Percentiles rank a stretch among this genome's conserved stretches.
These are phyloP conservation scores for Kewa caespitosa DNA, from an alignment of 179 eudicot genomes.

Conservation along the genomic window DNA sequence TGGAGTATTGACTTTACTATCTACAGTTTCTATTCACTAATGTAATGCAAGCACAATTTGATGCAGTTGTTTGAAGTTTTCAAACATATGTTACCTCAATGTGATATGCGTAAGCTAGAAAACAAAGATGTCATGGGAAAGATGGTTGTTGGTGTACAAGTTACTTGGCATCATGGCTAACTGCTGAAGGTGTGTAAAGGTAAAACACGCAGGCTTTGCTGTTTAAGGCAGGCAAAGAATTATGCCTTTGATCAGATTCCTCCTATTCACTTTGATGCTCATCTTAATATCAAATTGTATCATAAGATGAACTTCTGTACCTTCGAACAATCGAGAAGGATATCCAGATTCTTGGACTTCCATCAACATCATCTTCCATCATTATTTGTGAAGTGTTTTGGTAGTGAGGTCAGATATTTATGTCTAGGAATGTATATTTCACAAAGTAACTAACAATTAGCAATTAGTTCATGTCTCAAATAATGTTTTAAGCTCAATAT, in stretches of 20 bases:
- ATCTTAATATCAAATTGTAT: too few species aligned
- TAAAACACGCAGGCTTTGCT: neutral
- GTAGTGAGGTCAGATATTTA: too few species aligned
- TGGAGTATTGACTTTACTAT: neutral
- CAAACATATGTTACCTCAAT: neutral
- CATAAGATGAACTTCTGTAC: too few species aligned
- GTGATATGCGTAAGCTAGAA: neutral
- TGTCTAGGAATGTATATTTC: too few species aligned
- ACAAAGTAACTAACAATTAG: too few species aligned
- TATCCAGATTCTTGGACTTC: too few species aligned
- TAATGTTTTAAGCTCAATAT: too few species aligned
- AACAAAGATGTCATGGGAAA: neutral
- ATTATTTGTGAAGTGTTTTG: too few species aligned
- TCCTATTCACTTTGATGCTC: neutral
- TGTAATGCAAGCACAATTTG: neutral
- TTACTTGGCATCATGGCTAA: slow-evolving; percentile 11
- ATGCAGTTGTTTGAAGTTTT: neutral
- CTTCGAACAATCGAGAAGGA: too few species aligned
- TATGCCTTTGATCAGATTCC: neutral
- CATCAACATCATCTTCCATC: too few species aligned
- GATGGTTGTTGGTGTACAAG: neutral
- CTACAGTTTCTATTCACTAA: neutral
- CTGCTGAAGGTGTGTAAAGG: neutral
- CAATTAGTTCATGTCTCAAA: too few species aligned
- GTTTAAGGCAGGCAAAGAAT: neutral